phyloP scores from a whole-genome alignment of 768 basidiomycete genomes.

The Xerocomus spinulosus region DNA sequence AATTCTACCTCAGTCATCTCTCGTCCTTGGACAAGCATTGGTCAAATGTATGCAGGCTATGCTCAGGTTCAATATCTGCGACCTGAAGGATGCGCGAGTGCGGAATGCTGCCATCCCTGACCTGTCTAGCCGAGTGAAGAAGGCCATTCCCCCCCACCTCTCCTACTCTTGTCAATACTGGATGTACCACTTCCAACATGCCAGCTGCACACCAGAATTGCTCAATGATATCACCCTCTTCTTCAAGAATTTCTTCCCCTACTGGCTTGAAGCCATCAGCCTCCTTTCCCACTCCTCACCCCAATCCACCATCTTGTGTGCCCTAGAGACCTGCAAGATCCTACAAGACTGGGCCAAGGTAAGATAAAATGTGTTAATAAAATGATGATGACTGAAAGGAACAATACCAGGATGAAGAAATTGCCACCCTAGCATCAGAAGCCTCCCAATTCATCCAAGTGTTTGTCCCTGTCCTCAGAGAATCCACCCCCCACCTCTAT shows the following conservation, averaged over 20 bases:
- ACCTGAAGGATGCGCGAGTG: background rate
- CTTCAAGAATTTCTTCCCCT: background rate
- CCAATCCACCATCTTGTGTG: background rate
- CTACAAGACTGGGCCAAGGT: background rate
- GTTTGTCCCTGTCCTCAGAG: constrained; percentile 1
- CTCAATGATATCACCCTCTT: too few species aligned
- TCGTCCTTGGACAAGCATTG: background rate
- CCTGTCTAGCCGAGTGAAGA: background rate
- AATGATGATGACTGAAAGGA: too few species aligned
- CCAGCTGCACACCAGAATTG: too few species aligned
- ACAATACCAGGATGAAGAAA: background rate
- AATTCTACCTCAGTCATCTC: background rate
- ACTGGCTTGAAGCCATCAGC: constrained; percentile 2
- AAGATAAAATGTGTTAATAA: too few species aligned
- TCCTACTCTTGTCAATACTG: background rate
- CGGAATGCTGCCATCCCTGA: background rate
- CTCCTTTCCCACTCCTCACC: background rate
- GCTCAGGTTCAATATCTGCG: background rate
- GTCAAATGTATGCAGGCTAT: background rate
- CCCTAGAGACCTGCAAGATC: background rate
- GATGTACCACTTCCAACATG: too few species aligned
- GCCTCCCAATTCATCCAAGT: constrained; percentile 3
- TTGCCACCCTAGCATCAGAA: constrained; percentile 1
- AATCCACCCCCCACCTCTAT: constrained; percentile 1
- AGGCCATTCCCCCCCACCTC: background rate